Percentiles rank a stretch among this genome's conserved stretches.
phyloP scores from a whole-genome alignment of 2,329 filamentous ascomycete species.

The Plenodomus biglobosus region DNA sequence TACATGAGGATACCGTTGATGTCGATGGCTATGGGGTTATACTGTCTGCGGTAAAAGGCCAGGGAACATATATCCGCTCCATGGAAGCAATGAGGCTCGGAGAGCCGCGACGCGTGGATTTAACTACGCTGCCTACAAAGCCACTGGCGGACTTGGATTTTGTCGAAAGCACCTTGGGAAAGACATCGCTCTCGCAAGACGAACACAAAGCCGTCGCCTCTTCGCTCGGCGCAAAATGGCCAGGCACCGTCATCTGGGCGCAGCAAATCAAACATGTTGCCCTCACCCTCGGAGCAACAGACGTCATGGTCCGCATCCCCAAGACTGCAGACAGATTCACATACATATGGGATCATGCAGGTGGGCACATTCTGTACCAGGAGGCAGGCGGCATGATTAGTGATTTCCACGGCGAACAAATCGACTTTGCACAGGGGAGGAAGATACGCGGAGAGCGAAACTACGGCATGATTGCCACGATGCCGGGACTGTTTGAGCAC shows the following conservation, averaged over 20 bases:
- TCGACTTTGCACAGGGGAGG: constrained; percentile 50
- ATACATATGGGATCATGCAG: constrained; percentile 60
- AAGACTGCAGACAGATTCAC: constrained; percentile 48
- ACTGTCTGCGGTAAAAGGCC: constrained; percentile 52
- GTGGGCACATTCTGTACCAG: constrained; percentile 54
- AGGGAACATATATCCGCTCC: constrained; percentile 48
- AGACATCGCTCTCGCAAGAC: constrained; percentile 40
- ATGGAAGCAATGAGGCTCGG: constrained; percentile 42
- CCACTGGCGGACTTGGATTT: constrained; percentile 45
- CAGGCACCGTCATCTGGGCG: constrained; percentile 54
- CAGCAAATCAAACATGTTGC: constrained; percentile 58
- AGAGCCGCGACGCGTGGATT: constrained; percentile 36
- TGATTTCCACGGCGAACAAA: constrained; percentile 53
- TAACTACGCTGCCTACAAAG: constrained; percentile 18
- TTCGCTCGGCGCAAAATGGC: constrained; percentile 48
- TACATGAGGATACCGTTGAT: constrained; percentile 48
- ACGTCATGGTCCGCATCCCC: constrained; percentile 54
- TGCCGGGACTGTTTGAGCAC: constrained; percentile 29
- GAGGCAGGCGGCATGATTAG: constrained; percentile 55
- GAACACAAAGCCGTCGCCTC: constrained; percentile 44
- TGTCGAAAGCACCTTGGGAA: constrained; percentile 50
- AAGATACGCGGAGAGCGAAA: constrained; percentile 36
- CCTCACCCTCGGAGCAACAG: constrained; percentile 53
- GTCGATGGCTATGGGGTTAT: constrained; percentile 46
- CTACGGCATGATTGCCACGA: constrained; percentile 40